These are phyloP conservation scores for Taxawa tesnikishii DNA, from an alignment of 2,329 filamentous ascomycete species.

Conservation along the genomic window DNA sequence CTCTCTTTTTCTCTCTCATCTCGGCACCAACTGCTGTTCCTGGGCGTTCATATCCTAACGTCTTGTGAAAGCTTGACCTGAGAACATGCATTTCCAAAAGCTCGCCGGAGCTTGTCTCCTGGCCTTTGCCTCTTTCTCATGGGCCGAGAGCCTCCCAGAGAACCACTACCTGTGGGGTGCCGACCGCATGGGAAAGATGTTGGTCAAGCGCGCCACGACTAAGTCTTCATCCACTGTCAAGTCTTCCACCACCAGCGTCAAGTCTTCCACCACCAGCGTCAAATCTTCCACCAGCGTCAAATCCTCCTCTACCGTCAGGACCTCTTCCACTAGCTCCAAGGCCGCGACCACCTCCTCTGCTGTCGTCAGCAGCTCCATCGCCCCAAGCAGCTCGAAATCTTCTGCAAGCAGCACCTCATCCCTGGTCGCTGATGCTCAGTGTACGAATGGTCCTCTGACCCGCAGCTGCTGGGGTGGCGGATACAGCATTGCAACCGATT, in stretches of 20 bases:
- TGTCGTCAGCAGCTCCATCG: slow-evolving; percentile 1
- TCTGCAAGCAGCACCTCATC: slow-evolving; percentile 3
- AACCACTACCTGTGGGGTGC: slow-evolving; percentile 7
- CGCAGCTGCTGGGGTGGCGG: slow-evolving; percentile 30
- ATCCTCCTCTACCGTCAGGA: neutral
- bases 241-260: neutral
- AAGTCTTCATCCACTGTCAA: too few species aligned
- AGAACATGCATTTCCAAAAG: slow-evolving; percentile 7
- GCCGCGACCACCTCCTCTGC: neutral
- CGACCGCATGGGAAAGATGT: slow-evolving; percentile 9
- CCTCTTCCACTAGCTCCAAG: neutral
- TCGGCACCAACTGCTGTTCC: neutral
- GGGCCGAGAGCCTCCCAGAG: slow-evolving; percentile 4
- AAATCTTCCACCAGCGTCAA: neutral
- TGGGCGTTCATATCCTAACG: neutral
- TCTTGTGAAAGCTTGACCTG: neutral
- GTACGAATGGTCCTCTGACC: slow-evolving; percentile 26
- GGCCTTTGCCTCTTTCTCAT: slow-evolving; percentile 7
- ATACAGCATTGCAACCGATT: slow-evolving; percentile 32
- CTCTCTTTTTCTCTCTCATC: slow-evolving; percentile 4
- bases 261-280: neutral
- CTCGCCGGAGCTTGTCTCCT: slow-evolving; percentile 6
- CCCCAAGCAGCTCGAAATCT: neutral
- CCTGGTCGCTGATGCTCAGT: slow-evolving; percentile 15
- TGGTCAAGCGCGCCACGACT: slow-evolving; percentile 2